Percentiles rank a stretch among this genome's conserved stretches.
Evolutionary conservation across 2,329 filamentous ascomycete genomes (phyloP).

Genomic region (Penicillium sp.): DNA sequence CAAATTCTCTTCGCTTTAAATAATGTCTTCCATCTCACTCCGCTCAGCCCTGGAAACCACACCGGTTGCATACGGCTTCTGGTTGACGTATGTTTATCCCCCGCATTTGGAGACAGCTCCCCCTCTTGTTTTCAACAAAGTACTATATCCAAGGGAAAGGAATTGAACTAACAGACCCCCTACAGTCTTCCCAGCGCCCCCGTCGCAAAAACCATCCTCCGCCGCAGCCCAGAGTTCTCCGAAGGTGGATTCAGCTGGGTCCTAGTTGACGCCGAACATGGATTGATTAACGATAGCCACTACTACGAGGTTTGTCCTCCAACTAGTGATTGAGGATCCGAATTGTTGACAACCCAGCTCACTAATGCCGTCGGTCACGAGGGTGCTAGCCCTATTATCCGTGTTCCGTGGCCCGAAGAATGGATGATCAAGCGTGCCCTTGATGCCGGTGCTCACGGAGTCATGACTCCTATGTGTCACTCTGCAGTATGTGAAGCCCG

Average conservation of each 20-base stretch:
- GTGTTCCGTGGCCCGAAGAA: conserved; percentile 35
- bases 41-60: conserved; percentile 13
- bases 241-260: conserved; percentile 35
- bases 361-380: conserved; percentile 37
- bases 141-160: neutral
- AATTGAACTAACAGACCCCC: neutral
- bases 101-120: neutral
- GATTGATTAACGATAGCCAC: conserved; percentile 37
- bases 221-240: conserved; percentile 21
- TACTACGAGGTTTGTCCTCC: conserved; percentile 38
- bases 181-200: conserved; percentile 29
- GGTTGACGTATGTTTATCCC: conserved; percentile 31
- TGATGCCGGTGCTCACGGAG: conserved; percentile 38
- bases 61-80: conserved; percentile 30
- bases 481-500: conserved; percentile 19
- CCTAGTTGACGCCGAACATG: conserved; percentile 41
- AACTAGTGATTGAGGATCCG: no score
- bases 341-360: no score
- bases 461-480: conserved; percentile 39
- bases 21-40: conserved; percentile 9
- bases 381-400: conserved; percentile 35
- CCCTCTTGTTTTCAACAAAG: neutral
- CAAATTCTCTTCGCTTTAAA: neutral
- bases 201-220: conserved; percentile 35
- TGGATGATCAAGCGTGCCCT: conserved; percentile 43